A percentile compares a stretch with the other conserved stretches of the same genome.
Conservation (phyloP, 176 grass and related monocot genomes). For the Hsuehochloa calcarea region DNA sequence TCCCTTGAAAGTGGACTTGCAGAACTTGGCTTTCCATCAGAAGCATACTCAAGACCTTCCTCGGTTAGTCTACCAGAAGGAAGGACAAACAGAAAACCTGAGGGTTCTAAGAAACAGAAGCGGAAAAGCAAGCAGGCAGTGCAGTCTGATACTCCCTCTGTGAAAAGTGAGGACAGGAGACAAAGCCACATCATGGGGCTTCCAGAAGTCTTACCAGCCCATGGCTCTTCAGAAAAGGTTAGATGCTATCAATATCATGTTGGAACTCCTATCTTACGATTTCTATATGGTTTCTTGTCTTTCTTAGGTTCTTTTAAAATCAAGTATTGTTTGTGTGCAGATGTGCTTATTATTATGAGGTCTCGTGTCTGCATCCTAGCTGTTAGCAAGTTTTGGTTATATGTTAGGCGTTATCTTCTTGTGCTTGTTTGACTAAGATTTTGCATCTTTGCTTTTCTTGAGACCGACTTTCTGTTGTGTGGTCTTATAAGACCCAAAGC, state of each 20-base stretch:
- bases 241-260: neutral
- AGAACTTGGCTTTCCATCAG: constrained; percentile 67
- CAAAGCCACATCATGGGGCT: constrained; percentile 27
- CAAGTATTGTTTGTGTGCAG: neutral
- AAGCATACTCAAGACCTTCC: constrained; percentile 36
- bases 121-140: constrained; percentile 67
- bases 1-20: constrained; percentile 68
- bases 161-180: constrained; percentile 52
- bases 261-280: neutral
- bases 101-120: constrained; percentile 80
- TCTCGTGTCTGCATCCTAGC: neutral
- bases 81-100: constrained; percentile 57
- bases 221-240: constrained; percentile 60
- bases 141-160: constrained; percentile 42
- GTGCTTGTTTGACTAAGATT: neutral
- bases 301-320: constrained; percentile 16
- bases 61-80: constrained; percentile 41
- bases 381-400: neutral
- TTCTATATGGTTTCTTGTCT: constrained; percentile 6
- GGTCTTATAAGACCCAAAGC: constrained; percentile 17
- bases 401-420: constrained; percentile 1
- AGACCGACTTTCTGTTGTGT: neutral
- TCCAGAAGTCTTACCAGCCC: constrained; percentile 41
- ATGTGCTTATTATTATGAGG: constrained; percentile 7
- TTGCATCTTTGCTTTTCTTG: constrained; percentile 23